These are phyloP conservation scores for Hyaloscypha bicolor DNA, from an alignment of 495 filamentous ascomycete species.

Conservation along the genomic window DNA sequence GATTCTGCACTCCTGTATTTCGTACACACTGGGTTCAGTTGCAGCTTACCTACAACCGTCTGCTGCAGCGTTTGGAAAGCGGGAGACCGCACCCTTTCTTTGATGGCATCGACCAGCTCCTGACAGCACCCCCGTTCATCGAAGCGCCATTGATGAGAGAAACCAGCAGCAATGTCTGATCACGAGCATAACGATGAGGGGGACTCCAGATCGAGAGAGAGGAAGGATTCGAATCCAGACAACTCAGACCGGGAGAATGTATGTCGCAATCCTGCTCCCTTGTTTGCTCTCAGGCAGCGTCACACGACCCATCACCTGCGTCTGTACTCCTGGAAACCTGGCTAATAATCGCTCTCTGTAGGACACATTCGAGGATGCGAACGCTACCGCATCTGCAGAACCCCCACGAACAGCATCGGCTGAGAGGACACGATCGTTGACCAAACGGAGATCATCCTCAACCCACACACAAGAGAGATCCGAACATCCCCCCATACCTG, in stretches of 20 bases:
- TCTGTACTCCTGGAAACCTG: background rate
- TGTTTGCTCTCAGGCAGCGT: conserved; percentile 4
- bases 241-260: conserved; percentile 32
- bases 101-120: conserved; percentile 27
- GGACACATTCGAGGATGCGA: conserved; percentile 80
- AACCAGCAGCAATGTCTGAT: conserved; percentile 23
- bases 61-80: background rate
- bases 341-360: conserved; percentile 36
- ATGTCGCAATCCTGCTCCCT: background rate
- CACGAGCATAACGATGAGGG: conserved; percentile 22
- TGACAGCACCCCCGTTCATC: conserved; percentile 15
- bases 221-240: conserved; percentile 11
- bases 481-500: conserved; percentile 29
- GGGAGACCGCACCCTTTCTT: conserved; percentile 21
- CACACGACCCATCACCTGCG: conserved; percentile 19
- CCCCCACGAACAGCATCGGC: conserved; percentile 39
- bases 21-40: background rate
- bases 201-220: conserved; percentile 10
- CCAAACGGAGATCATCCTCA: conserved; percentile 31
- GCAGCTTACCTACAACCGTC: conserved; percentile 5
- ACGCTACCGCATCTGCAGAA: conserved; percentile 50
- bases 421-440: conserved; percentile 44
- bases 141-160: background rate
- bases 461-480: conserved; percentile 48
- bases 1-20: background rate